Evolutionary conservation across 2,329 filamentous ascomycete genomes (phyloP).

Genomic region (Stachybotrys elegans): DNA sequence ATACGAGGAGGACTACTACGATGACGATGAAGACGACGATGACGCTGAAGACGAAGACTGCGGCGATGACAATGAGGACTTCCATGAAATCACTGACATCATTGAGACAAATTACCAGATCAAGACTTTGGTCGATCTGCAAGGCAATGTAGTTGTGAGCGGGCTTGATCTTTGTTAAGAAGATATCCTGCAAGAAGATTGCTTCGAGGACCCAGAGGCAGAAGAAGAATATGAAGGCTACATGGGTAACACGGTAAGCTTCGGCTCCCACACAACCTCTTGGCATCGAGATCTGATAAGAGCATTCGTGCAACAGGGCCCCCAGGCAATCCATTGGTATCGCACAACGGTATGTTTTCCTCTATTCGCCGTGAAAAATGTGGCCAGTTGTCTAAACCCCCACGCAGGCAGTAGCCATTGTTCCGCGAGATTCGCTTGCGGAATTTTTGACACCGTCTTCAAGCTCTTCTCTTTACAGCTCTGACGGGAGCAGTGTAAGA

Average conservation of each 20-base stretch:
- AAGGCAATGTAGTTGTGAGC: conserved; percentile 15
- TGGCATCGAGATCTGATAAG: not conserved
- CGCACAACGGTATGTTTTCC: conserved; percentile 11
- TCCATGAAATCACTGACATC: conserved; percentile 11
- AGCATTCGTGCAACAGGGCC: conserved; percentile 8
- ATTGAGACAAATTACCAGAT: conserved; percentile 7
- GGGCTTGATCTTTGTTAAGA: conserved; percentile 12
- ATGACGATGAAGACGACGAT: conserved; percentile 6
- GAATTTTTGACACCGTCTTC: conserved; percentile 10
- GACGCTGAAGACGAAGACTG: conserved; percentile 6
- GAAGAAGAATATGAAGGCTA: conserved; percentile 20
- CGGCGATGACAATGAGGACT: conserved; percentile 10
- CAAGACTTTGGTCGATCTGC: conserved; percentile 20
- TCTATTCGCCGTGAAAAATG: no score
- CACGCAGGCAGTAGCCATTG: conserved; percentile 13
- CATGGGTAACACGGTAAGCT: conserved; percentile 20
- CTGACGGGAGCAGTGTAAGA: not conserved
- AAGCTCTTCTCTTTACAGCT: no score
- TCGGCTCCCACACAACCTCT: not conserved
- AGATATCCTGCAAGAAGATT: conserved; percentile 14
- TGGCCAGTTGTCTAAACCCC: not conserved
- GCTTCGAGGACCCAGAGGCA: conserved; percentile 11
- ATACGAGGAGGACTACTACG: conserved; percentile 6
- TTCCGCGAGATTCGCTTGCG: conserved; percentile 11
- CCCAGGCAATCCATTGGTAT: conserved; percentile 18